Evolutionary conservation across 106 monocot genomes (phyloP).

Genomic region (Allium cepa): DNA sequence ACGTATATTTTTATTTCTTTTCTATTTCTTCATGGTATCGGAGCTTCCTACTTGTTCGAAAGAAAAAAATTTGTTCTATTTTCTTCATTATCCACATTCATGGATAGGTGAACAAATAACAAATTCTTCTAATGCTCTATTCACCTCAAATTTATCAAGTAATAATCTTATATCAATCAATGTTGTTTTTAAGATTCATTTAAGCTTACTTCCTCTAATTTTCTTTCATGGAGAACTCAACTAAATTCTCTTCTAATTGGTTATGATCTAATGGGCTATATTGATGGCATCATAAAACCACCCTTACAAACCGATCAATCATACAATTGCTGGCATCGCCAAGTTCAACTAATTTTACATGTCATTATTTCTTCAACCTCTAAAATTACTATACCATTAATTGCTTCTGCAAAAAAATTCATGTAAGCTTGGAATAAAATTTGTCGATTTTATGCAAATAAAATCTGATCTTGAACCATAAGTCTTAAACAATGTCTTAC

Average conservation of each 20-base stretch:
- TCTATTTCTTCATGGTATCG: too few species aligned
- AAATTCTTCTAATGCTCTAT: too few species aligned
- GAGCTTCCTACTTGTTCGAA: too few species aligned
- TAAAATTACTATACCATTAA: background rate
- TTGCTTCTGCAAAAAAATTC: conserved; percentile 1
- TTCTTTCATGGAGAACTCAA: conserved; percentile 6
- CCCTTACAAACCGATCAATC: background rate
- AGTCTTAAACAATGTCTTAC: too few species aligned
- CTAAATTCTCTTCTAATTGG: conserved; percentile 5
- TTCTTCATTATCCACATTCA: too few species aligned
- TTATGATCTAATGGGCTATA: conserved; percentile 13
- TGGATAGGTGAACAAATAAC: too few species aligned
- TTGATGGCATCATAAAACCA: background rate
- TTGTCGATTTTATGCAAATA: background rate
- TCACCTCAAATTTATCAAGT: background rate
- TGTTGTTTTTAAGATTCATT: background rate
- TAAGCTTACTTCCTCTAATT: conserved; percentile 10
- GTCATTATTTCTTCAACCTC: conserved; percentile 6
- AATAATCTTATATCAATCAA: background rate
- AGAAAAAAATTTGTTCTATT: too few species aligned
- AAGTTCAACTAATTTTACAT: conserved; percentile 11
- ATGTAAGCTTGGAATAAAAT: conserved; percentile 9
- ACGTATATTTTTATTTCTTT: too few species aligned
- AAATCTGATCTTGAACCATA: too few species aligned
- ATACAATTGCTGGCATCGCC: background rate